These are phyloP conservation scores for Ensete ventricosum DNA, from an alignment of 176 grass and related monocot species.

Conservation along the genomic window DNA sequence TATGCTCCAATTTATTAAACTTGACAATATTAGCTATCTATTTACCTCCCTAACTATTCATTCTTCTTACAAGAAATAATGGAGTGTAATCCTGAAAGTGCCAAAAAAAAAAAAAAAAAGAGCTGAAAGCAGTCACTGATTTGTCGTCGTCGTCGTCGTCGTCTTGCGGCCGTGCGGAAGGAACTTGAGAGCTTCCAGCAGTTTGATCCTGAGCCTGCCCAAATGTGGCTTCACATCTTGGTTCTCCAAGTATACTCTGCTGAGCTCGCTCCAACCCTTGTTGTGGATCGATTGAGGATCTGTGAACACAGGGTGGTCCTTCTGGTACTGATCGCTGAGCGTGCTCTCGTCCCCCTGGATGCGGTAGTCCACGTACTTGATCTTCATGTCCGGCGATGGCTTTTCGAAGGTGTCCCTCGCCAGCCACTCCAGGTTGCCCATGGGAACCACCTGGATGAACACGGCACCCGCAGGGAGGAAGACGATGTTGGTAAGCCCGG, in stretches of 20 bases:
- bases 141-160: not conserved
- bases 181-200: conserved; percentile 3
- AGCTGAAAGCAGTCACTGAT: not conserved
- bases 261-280: not conserved
- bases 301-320: conserved; percentile 2
- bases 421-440: not conserved
- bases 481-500: conserved; percentile 3
- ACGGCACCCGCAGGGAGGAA: not conserved
- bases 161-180: not conserved
- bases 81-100: not conserved
- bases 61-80: not conserved
- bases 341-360: conserved; percentile 5
- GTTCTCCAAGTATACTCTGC: conserved; percentile 3
- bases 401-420: conserved; percentile 2
- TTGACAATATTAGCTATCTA: not conserved
- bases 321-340: not conserved
- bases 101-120: not conserved
- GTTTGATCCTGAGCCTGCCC: not conserved
- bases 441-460: not conserved
- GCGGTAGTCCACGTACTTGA: not conserved
- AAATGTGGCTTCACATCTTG: conserved; percentile 2
- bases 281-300: not conserved
- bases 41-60: not conserved
- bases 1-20: too few species aligned
- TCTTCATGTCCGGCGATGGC: not conserved